Evolutionary conservation across 257 asterid species (phyloP).

Genomic region (Jacaranda copaia): DNA sequence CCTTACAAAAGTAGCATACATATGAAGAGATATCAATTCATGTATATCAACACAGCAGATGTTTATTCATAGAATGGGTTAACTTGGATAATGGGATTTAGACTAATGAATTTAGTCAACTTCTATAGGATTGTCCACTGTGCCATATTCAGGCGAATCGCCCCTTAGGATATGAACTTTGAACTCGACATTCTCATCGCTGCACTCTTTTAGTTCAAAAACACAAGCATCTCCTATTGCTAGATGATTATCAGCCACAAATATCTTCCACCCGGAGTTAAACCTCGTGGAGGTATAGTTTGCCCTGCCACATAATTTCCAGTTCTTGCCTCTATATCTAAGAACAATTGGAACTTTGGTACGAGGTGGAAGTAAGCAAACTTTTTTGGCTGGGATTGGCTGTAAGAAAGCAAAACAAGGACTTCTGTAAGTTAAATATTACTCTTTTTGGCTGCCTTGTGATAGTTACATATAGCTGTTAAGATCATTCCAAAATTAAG

Average conservation of each 20-base stretch:
- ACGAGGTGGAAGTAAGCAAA: conserved; percentile 37
- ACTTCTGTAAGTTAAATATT: background rate
- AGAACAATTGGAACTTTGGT: conserved; percentile 35
- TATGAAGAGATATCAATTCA: background rate
- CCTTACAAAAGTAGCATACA: background rate
- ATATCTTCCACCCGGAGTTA: conserved; percentile 32
- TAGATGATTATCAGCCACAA: conserved; percentile 45
- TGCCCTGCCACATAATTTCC: conserved; percentile 44
- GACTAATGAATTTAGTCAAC: conserved; percentile 13
- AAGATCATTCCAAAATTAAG: too few relatives aligned
- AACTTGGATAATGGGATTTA: background rate
- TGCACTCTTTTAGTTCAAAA: conserved; percentile 47
- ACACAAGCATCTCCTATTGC: conserved; percentile 51
- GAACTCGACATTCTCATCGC: conserved; percentile 32
- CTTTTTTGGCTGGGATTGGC: conserved; percentile 33
- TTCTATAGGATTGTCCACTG: background rate
- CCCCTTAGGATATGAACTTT: conserved; percentile 41
- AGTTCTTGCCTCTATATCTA: conserved; percentile 39
- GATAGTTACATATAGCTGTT: too few relatives aligned
- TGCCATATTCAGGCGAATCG: conserved; percentile 19
- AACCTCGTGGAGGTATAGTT: background rate
- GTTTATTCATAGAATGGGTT: too few relatives aligned
- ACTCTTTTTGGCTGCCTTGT: too few relatives aligned
- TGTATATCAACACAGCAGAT: background rate
- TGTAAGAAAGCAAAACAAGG: conserved; percentile 11